Percentiles rank a stretch among this genome's conserved stretches.
Evolutionary conservation across 169 alveolate genomes (phyloP).

Genomic region (Hepatocystis sp.): DNA sequence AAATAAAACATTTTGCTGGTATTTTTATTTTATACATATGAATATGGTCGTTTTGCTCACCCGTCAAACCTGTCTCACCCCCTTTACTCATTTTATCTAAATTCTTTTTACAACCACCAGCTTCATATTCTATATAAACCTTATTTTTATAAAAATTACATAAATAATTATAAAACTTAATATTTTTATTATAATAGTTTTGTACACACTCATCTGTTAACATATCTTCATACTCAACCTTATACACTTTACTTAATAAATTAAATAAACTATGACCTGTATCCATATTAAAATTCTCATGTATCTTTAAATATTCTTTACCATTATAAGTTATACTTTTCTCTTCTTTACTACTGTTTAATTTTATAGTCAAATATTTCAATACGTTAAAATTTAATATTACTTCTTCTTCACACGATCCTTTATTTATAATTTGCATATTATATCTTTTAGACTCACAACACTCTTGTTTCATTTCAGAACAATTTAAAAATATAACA

Average conservation of each 20-base stretch:
- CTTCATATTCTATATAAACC: constrained; percentile 3
- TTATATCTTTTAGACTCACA: constrained; percentile 21
- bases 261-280: too few relatives aligned
- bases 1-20: constrained; percentile 33
- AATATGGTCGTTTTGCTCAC: too few relatives aligned
- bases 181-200: constrained; percentile 15
- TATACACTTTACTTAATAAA: constrained; percentile 3
- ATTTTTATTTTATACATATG: constrained; percentile 26
- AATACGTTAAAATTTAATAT: constrained; percentile 11
- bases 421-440: constrained; percentile 33
- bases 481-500: background rate
- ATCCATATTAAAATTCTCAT: too few relatives aligned
- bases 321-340: constrained; percentile 1
- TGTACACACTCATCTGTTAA: constrained; percentile 33
- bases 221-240: constrained; percentile 37
- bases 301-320: constrained; percentile 41
- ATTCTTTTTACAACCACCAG: too few relatives aligned
- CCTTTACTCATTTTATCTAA: background rate
- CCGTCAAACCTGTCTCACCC: too few relatives aligned
- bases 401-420: constrained; percentile 40
- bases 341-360: background rate
- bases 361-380: constrained; percentile 4
- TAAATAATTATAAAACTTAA: constrained; percentile 23
- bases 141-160: constrained; percentile 5
- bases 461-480: constrained; percentile 17